phyloP scores from a whole-genome alignment of 371 early-diverging fungal genomes.

The Blakeslea trispora region DNA sequence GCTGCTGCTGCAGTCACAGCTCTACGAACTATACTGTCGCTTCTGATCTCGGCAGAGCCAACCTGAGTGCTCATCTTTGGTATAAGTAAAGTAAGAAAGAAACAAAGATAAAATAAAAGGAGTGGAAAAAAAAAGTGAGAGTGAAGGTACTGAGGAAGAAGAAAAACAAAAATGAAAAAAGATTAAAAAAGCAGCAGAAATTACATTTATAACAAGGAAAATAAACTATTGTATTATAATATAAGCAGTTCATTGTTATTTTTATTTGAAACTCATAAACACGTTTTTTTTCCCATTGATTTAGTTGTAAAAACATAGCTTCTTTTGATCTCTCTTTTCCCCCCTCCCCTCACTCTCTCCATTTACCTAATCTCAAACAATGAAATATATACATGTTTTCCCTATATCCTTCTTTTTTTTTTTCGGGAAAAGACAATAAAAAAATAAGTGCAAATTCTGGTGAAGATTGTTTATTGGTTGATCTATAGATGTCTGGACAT shows the following conservation, averaged over 20 bases:
- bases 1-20: slow-evolving; percentile 57
- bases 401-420: background rate
- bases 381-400: background rate
- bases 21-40: slow-evolving; percentile 31
- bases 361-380: too few relatives aligned
- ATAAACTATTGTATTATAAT: background rate
- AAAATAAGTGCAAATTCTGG: background rate
- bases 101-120: background rate
- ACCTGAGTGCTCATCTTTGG: background rate
- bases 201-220: background rate
- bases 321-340: background rate
- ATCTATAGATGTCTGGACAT: slow-evolving; percentile 4
- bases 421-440: background rate
- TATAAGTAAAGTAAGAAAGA: background rate
- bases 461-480: background rate
- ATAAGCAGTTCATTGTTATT: background rate
- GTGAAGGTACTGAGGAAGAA: too few relatives aligned
- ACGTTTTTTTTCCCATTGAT: background rate
- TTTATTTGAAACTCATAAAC: background rate
- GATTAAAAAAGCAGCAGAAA: too few relatives aligned
- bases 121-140: too few relatives aligned
- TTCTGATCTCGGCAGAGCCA: background rate
- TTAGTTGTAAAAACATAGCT: background rate
- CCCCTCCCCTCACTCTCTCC: too few relatives aligned
- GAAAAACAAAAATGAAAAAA: too few relatives aligned